Conservation (phyloP, 2,329 filamentous ascomycete species). For the Claviceps humidiphila region DNA sequence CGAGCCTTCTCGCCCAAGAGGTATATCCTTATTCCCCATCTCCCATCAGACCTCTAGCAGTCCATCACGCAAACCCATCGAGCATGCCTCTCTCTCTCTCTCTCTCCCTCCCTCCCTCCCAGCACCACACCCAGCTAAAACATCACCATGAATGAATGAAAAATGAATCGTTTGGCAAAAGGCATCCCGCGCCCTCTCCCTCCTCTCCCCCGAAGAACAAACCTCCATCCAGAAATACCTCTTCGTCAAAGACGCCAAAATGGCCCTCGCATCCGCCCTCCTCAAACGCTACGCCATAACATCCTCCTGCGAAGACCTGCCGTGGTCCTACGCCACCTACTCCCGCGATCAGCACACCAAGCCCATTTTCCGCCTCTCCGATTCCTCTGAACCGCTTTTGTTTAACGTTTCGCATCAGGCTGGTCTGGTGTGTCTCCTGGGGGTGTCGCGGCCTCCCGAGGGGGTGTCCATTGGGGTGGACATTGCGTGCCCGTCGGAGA, state of each 20-base stretch:
- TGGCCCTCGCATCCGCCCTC: slow-evolving; percentile 58
- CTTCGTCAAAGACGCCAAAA: slow-evolving; percentile 59
- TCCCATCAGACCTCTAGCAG: no score
- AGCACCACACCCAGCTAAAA: background rate
- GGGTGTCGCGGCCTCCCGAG: slow-evolving; percentile 25
- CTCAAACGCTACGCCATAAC: slow-evolving; percentile 60
- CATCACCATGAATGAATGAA: no score
- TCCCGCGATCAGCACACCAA: slow-evolving; percentile 42
- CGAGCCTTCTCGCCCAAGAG: slow-evolving; percentile 31
- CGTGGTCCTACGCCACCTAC: slow-evolving; percentile 45
- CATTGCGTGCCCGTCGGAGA: slow-evolving; percentile 62
- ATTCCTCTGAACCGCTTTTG: slow-evolving; percentile 33
- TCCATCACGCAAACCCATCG: no score
- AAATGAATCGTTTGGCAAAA: slow-evolving; percentile 13
- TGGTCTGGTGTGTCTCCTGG: slow-evolving; percentile 57
- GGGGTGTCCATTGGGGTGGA: slow-evolving; percentile 51
- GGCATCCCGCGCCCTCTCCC: slow-evolving; percentile 39
- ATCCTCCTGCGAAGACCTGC: slow-evolving; percentile 37
- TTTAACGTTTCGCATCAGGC: slow-evolving; percentile 76
- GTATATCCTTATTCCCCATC: slow-evolving; percentile 18
- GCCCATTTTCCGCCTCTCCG: slow-evolving; percentile 37
- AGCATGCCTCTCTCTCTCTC: slow-evolving; percentile 7
- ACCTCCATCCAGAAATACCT: slow-evolving; percentile 45
- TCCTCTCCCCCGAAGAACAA: slow-evolving; percentile 43
- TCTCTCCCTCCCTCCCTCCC: background rate